phyloP scores from a whole-genome alignment of 2,329 filamentous ascomycete genomes.

The Penicillium griseofulvum region DNA sequence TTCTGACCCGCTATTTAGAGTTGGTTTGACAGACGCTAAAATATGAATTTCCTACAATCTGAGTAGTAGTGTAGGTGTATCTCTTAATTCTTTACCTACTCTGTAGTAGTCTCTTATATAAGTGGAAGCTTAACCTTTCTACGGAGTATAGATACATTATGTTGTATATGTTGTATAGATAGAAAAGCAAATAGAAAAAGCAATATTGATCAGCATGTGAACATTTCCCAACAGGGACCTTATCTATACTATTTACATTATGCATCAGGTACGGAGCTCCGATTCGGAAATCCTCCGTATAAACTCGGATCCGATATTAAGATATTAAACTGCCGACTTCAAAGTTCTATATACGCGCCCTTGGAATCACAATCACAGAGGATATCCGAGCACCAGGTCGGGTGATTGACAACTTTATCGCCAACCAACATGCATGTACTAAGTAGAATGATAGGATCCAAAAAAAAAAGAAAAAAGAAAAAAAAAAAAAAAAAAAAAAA shows the following conservation, averaged over 20 bases:
- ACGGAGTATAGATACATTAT: too few species aligned
- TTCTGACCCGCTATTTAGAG: slow-evolving; percentile 23
- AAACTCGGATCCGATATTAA: neutral
- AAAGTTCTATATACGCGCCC: neutral
- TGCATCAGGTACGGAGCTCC: slow-evolving; percentile 1
- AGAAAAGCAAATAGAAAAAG: neutral
- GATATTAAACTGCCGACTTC: neutral
- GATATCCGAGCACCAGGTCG: slow-evolving; percentile 7
- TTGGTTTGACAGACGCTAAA: slow-evolving; percentile 25
- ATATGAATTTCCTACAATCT: slow-evolving; percentile 11
- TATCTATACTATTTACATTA: neutral
- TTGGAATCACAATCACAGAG: too few species aligned
- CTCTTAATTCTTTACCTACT: too few species aligned
- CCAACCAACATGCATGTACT: too few species aligned
- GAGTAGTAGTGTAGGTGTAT: too few species aligned
- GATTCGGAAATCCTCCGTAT: neutral
- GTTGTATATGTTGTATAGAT: too few species aligned
- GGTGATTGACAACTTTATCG: neutral
- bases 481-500: neutral
- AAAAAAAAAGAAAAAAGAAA: too few species aligned
- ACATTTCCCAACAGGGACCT: neutral
- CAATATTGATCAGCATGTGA: neutral
- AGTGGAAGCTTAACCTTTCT: neutral
- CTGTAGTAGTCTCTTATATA: neutral
- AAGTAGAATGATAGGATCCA: neutral